Base-by-base conservation (phyloP, 2,329 filamentous ascomycete species). In the Pyrenophora tritici-repentis region DNA sequence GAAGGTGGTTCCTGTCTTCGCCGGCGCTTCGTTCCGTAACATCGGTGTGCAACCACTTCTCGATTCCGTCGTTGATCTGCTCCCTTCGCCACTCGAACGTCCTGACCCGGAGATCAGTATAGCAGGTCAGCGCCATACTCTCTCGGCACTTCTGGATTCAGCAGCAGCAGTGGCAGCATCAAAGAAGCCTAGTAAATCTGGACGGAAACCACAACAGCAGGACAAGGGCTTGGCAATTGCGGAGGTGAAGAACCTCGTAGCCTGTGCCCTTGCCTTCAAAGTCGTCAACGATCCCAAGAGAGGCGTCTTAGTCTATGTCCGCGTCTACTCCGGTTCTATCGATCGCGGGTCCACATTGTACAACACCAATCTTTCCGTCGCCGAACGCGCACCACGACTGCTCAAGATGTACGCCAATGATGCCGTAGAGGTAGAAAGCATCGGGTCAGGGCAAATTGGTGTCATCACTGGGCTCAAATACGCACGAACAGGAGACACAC, bases 11-110 rank as follows among this genome's bases (percentile, higher is more conserved):
- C 93, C 93, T 1, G 83, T 97, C 0, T 95, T 96, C 73, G 90
- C 90, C 0, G 93, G 93, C 2, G 92, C 93, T 4, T 97, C 92
- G 72, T 91, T 97, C 73, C 86, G 89, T 35, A 96, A 97, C 59
- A 90, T 97, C 55, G 94, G 94, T 6, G 91, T 97, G 3, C 91
- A 97, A 71, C 91, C 92, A 22, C 79, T 99, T 17, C 82, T 97
- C 45, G 91, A 97, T 71, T 90, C 90, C 32, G 86, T 97, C 10
- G 85, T 91, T 7, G 90, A 97, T 66, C 87, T 97, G 38, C 80
- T 97, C 2, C 94, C 94, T 0, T 90, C 86, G 58, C 94, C 94
- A 0, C 76, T 81, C 1, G 91, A 97, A 67, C 82, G 90, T 14
- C 89, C 90, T 7, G 88, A 93, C 65, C 83, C 91, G 0, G 86